Evolutionary conservation across 345 rosid species (phyloP).

Genomic region (Eucalyptus cladocalyx): DNA sequence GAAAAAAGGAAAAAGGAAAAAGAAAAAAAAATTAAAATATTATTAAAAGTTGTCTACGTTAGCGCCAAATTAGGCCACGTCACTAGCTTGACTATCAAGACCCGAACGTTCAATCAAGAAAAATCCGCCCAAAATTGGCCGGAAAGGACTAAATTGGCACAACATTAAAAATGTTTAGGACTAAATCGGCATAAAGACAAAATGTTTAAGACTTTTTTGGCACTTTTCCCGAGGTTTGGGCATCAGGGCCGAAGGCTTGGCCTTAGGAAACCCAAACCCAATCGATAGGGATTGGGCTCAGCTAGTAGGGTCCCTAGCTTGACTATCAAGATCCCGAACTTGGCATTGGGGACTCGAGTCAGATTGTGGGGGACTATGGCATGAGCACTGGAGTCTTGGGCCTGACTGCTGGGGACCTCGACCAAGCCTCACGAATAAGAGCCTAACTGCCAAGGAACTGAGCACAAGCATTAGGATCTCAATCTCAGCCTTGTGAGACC

Average conservation of each 20-base stretch:
- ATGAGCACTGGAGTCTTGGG: neutral
- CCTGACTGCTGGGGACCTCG: rapidly evolving
- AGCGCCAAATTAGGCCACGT: no score
- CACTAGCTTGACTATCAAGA: no score
- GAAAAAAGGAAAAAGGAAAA: no score
- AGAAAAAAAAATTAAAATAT: no score
- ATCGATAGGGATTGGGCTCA: rapidly evolving
- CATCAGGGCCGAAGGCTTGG: neutral
- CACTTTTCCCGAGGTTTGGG: neutral
- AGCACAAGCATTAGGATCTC: neutral
- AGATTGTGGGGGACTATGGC: neutral
- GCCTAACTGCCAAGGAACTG: neutral
- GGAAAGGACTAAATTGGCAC: no score
- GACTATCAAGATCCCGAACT: neutral
- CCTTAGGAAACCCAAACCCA: neutral
- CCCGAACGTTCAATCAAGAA: no score
- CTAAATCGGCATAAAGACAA: no score
- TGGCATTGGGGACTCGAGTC: rapidly evolving
- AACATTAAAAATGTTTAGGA: no score
- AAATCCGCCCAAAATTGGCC: no score
- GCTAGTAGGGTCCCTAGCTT: neutral
- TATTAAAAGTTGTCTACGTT: no score
- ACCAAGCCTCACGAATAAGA: neutral
- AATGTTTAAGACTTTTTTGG: no score
- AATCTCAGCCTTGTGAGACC: neutral